Evolutionary conservation across 2,329 filamentous ascomycete genomes (phyloP), one percentile per base, ranked within the genome.

Genomic region (Alternaria rosae): DNA sequence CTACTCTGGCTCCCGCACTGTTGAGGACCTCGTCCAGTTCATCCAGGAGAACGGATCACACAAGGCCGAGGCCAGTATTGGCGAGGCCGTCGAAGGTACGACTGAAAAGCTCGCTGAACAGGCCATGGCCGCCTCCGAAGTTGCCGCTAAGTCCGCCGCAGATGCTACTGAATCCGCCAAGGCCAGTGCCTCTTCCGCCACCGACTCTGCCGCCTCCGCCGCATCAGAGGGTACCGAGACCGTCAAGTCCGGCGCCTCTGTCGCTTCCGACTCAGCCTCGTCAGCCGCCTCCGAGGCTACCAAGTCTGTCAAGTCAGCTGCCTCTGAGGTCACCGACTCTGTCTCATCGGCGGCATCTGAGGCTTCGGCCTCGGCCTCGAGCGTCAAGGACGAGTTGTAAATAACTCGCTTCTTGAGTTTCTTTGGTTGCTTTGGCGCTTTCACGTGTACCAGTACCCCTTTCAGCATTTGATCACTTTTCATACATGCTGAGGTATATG

Each of bases 41-140:
- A 88, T 99, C 81, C 90, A 92, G 83, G 93, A 97, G 86, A 97
- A 95, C 81, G 95, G 95, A 82, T 95, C 93, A 83, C 88, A 96
- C 87, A 89, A 91, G 82, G 88, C 92, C 68, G 89, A 90, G 73
- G 89, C 90, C 42, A 42, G 8, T 26, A 20, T 41, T 30, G 30
- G n/a, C n/a, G 82, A 83, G 51, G 82, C 78, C 28, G 78, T 77
- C 32, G 79, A 76, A 70, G 73, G 74, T 67, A 75, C 70, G 21
- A 67, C 74, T 52, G 73, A 84, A 73, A 80, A 78, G 70, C 74
- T 71, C 20, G 68, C 73, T 53, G 72, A 84, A 74, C 80, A 78
- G 71, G 80, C 80, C 54, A 77, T 78, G 69, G 68, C 70, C 47
- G 76, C 71, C 30, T 80, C 78, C 32, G 77, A 76, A 66, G 68